A percentile compares a stretch with the other conserved stretches of the same genome.
These are phyloP conservation scores for Phytopythium montanum DNA, from an alignment of 352 stramenopile species.

Conservation along the genomic window DNA sequence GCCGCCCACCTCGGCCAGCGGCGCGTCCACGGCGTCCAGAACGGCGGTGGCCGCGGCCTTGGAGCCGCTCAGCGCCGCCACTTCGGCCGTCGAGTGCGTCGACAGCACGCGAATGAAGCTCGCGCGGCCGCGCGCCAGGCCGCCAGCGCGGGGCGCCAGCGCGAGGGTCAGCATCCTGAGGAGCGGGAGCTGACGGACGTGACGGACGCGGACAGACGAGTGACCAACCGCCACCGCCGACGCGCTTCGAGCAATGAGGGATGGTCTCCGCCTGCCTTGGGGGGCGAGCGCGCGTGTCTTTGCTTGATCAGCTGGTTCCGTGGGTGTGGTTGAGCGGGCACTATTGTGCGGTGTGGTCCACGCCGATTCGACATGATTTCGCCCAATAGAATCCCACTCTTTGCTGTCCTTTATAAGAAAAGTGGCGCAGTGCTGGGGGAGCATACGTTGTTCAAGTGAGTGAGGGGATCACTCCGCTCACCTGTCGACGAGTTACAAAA, in stretches of 20 bases:
- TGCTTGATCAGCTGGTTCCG: no score
- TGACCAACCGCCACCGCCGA: conserved; percentile 28
- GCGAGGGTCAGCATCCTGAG: conserved; percentile 22
- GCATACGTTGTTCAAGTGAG: no score
- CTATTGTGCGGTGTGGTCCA: no score
- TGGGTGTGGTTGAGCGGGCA: neutral
- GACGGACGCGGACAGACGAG: conserved; percentile 10
- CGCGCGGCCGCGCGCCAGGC: conserved; percentile 12
- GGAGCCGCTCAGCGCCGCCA: conserved; percentile 24
- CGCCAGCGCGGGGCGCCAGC: conserved; percentile 6
- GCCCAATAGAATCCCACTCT: no score
- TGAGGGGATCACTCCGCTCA: no score
- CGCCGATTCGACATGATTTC: no score
- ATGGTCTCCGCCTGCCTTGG: no score
- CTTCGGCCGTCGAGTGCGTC: conserved; percentile 47
- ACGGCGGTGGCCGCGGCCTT: conserved; percentile 25
- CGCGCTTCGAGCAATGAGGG: conserved; percentile 22
- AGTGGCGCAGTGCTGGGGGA: no score
- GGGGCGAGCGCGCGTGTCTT: no score
- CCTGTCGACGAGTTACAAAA: no score
- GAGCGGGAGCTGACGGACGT: neutral
- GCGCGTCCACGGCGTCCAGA: conserved; percentile 18
- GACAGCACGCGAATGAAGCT: conserved; percentile 54
- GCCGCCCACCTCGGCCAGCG: conserved; percentile 9
- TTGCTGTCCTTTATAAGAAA: no score